Evolutionary conservation across 75 land plant genomes (phyloP).

Genomic region (Pinus albicaulis): DNA sequence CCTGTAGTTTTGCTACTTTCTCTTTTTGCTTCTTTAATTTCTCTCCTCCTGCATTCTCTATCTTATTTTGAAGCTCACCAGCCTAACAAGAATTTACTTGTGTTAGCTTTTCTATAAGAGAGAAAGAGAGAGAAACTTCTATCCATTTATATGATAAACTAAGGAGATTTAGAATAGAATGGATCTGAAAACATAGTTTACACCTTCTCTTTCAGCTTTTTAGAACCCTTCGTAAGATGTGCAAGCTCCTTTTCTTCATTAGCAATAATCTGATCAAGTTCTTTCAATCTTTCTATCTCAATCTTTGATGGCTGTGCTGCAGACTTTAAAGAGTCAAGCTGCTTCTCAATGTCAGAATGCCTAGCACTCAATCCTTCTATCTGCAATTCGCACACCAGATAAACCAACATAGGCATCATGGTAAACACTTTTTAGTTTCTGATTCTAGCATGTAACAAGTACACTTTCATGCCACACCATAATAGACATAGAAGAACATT

Average conservation of each 20-base stretch:
- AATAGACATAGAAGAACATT: not conserved
- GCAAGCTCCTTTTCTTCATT: conserved; percentile 62
- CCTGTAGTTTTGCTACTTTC: conserved; percentile 71
- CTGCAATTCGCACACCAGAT: conserved; percentile 29
- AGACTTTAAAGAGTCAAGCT: conserved; percentile 63
- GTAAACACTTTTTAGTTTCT: not conserved
- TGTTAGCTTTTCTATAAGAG: not conserved
- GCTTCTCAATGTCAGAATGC: conserved; percentile 57
- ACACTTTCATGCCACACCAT: not conserved
- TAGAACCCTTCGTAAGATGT: conserved; percentile 56
- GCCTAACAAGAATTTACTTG: conserved; percentile 40
- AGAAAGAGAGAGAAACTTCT: too few species aligned
- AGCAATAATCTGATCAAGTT: conserved; percentile 51
- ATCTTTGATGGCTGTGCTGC: conserved; percentile 60
- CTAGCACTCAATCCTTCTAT: conserved; percentile 67
- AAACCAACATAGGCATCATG: not conserved
- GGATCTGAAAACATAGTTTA: not conserved
- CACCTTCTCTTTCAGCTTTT: conserved; percentile 71
- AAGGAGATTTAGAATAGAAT: conserved; percentile 2
- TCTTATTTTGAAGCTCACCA: conserved; percentile 68
- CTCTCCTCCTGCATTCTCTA: conserved; percentile 97
- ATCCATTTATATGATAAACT: not conserved
- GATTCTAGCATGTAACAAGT: not conserved
- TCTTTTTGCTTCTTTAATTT: conserved; percentile 62
- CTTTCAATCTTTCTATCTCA: conserved; percentile 62